Conservation (phyloP, 345 rosid species). For the Dimocarpus longan region DNA sequence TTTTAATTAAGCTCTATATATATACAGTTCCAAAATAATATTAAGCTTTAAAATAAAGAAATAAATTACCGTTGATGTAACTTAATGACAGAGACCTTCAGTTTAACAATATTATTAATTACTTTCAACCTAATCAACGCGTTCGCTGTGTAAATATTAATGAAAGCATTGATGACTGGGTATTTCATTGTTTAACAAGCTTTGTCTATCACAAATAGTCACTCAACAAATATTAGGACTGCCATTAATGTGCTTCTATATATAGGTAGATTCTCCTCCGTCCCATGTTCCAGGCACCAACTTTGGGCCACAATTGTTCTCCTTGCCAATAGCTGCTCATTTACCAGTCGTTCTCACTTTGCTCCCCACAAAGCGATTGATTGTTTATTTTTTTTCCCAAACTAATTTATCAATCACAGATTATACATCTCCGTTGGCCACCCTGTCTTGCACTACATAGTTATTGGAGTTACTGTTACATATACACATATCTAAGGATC, state of each 20-base stretch:
- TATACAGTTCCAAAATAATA: too few species aligned
- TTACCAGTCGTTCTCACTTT: neutral
- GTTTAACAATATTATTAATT: too few species aligned
- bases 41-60: too few species aligned
- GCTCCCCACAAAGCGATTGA: neutral
- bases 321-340: neutral
- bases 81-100: too few species aligned
- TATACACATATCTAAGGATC: neutral
- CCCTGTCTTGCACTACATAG: too few species aligned
- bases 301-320: neutral
- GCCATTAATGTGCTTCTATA: neutral
- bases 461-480: neutral
- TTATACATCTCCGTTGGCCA: neutral
- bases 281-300: neutral
- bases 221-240: too few species aligned
- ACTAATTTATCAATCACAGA: neutral
- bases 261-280: neutral
- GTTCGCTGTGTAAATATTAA: neutral
- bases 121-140: neutral
- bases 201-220: neutral
- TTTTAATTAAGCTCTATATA: too few species aligned
- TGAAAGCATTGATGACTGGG: constrained; percentile 1
- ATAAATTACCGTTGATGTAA: too few species aligned
- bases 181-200: neutral
- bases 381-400: too few species aligned